A percentile compares a stretch with the other conserved stretches of the same genome.
These are phyloP conservation scores for Calocera viscosa DNA, from an alignment of 768 basidiomycete species.

Conservation along the genomic window DNA sequence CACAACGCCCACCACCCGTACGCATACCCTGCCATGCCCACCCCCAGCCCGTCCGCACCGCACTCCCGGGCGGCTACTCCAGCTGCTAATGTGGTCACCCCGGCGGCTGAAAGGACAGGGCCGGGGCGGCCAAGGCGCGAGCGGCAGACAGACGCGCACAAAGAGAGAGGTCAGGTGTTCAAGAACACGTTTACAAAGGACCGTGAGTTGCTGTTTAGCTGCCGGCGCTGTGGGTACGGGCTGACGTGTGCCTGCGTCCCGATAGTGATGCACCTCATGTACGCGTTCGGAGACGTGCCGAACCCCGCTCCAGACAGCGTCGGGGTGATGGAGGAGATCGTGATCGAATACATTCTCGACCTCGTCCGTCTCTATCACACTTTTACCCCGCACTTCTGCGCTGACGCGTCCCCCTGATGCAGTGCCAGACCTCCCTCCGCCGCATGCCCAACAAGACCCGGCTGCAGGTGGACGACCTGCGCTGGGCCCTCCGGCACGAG, in stretches of 20 bases:
- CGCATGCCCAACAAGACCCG: slow-evolving; percentile 51
- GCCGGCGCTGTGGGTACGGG: background rate
- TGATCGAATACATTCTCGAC: slow-evolving; percentile 82
- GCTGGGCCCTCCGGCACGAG: slow-evolving; percentile 63
- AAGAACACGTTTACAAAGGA: slow-evolving; percentile 21
- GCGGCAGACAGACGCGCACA: background rate
- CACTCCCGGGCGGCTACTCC: background rate
- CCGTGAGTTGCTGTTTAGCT: slow-evolving; percentile 9
- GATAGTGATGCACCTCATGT: slow-evolving; percentile 74
- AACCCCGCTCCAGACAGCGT: slow-evolving; percentile 81
- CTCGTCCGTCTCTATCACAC: slow-evolving; percentile 44
- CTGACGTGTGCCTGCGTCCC: background rate
- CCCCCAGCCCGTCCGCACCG: background rate
- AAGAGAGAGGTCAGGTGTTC: slow-evolving; percentile 4
- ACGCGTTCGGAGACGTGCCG: slow-evolving; percentile 85
- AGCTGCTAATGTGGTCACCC: background rate
- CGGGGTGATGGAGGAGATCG: slow-evolving; percentile 84
- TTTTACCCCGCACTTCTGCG: background rate
- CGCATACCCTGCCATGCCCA: background rate
- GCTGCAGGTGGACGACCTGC: slow-evolving; percentile 75
- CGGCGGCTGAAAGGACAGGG: background rate
- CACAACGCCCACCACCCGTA: background rate
- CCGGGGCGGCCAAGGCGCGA: background rate
- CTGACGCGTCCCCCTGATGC: slow-evolving; percentile 10
- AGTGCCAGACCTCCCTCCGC: slow-evolving; percentile 67